Evolutionary conservation across 345 rosid genomes (phyloP), one percentile per base, ranked within the genome.

Genomic region (Melaleuca alternifolia): DNA sequence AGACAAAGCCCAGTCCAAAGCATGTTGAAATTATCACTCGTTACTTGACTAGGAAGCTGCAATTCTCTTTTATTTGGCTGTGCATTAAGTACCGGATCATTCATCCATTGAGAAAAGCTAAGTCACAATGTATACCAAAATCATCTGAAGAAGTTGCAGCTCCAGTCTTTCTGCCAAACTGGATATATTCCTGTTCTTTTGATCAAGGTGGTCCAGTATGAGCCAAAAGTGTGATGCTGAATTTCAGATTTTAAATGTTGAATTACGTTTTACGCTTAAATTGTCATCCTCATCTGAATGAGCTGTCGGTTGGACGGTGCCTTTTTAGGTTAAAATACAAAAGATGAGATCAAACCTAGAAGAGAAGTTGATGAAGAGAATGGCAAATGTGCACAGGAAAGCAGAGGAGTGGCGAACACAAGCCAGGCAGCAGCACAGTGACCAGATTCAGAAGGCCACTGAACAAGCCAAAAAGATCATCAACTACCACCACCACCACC

Each of bases 281-380:
- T 37, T 71, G 48, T 10, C 48, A 4, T 57, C 30, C 10, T 51
- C 41, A 30, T 51, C 75, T 30, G 75, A 79, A 23, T 53, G 24
- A 30, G 12, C 16, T 79, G 65, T 14, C 41, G 7, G 59, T 48
- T 50, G 88, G 16, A 26, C 57, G 6, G 44, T 44, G 77, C 71
- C 50, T 76, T 87, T 81, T 28, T 87, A 97, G 99, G 95, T 96
- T 90, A 97, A 95, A 92, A 96, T 96, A 85, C 96, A 95, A 50
- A 96, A 90, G 91, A 95, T 96, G 99, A 96, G 97, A 89, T 94
- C 99, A 48, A 93, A 92, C 86, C 84, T 94, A 8, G 99, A 97
- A 85, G 97, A 96, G 88, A 95, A 97, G 90, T 51, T 96, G 87
- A 95, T 97, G 99, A 96, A 92, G 91, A 94, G 97, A 87, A 96